Evolutionary conservation across 495 filamentous ascomycete genomes (phyloP), one percentile per base, ranked within the genome.

Genomic region (Saxispiralis lemnorum): DNA sequence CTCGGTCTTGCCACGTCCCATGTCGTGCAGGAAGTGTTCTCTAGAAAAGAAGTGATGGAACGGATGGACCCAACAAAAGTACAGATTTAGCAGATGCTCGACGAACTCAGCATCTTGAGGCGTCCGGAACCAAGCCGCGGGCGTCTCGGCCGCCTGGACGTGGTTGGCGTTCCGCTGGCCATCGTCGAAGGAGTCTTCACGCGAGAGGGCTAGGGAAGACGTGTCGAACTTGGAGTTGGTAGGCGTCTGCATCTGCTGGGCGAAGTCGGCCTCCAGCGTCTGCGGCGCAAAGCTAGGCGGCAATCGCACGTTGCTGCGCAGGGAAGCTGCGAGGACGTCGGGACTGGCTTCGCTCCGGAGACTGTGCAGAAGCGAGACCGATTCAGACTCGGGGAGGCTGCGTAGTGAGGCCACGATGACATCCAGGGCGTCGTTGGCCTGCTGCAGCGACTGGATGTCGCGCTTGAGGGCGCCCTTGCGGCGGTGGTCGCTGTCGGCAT

Each of bases 21-120:
- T 75, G 53, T 85, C 81, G 19, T 68, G 60, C 43, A 80, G 58
- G 52, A 92, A 88, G 41, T 80, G 69, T 38, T 76, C 72, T 40
- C 83, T 77, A 44, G 75, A 76, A 32, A 92, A 68, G 2, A 81
- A 67, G 7, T 76, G 72, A 52, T 80, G 76, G 42, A 75, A 79
- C 1, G 81, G 79, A 49, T 87, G 81, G 51, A 81, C 76, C 83
- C 83, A 89, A 53, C 71, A 73, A 45, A 92, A 88, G 59, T 83
- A 88, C 13, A 87, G 60, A 13, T 73, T 64, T 32, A 82, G 61
- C 17, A 82, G 65, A 47, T 81, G 75, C 42, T 72, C 61, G 7
- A 82, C 67, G 35, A 82, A 66, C 3, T 52, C 51, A 7, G 58
- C 44, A 53, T 83, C 76, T 2, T 57, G 40, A 1, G 79, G 80